Conservation (phyloP, 768 basidiomycete genomes). For the Pisolithus tinctorius region DNA sequence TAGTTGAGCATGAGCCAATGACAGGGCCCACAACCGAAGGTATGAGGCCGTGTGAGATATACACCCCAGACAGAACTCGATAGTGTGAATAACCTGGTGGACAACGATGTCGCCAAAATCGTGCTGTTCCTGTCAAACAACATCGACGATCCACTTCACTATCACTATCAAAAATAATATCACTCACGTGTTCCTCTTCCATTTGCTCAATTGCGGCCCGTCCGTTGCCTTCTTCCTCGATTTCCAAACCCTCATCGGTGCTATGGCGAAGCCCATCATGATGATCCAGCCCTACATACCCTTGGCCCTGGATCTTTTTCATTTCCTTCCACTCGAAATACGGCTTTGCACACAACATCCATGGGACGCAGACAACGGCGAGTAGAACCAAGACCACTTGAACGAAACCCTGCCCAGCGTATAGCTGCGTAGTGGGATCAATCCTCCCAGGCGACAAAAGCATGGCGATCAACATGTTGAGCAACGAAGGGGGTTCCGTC, state of each 20-base stretch:
- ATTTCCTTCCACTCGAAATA: constrained; percentile 90
- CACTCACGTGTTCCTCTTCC: constrained; percentile 64
- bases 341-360: constrained; percentile 90
- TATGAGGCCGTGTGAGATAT: constrained; percentile 96
- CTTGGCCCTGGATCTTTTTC: constrained; percentile 73
- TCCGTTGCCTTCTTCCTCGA: constrained; percentile 78
- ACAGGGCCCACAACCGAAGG: constrained; percentile 94
- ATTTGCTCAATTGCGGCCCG: constrained; percentile 65
- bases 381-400: constrained; percentile 73
- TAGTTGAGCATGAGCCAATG: constrained; percentile 94
- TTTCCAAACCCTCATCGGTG: constrained; percentile 59
- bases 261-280: constrained; percentile 50
- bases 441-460: constrained; percentile 87
- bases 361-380: constrained; percentile 87
- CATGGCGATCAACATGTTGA: constrained; percentile 97
- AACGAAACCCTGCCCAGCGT: constrained; percentile 79
- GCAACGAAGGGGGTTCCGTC: constrained; percentile 75
- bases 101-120: constrained; percentile 94
- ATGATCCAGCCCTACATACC: constrained; percentile 67
- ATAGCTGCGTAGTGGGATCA: constrained; percentile 62
- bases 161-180: constrained; percentile 5
- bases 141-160: constrained; percentile 2
- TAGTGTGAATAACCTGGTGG: constrained; percentile 97
- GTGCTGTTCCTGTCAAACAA: constrained; percentile 57
- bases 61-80: constrained; percentile 98